These are phyloP conservation scores for Capsicum chinense DNA, from an alignment of 257 asterid species.

Conservation along the genomic window DNA sequence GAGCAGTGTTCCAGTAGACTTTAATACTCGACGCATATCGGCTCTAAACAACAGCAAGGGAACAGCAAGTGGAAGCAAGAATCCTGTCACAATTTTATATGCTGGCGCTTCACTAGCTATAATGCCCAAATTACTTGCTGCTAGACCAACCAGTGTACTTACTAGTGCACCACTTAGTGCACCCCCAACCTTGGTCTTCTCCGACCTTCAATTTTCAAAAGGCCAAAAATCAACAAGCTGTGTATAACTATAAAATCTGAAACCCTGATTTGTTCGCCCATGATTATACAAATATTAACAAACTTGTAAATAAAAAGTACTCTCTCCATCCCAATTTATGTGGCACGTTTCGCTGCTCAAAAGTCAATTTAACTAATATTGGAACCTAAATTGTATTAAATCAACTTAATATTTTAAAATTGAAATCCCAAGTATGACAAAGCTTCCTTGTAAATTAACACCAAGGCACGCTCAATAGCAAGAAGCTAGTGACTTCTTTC, in stretches of 20 bases:
- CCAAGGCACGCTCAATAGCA: neutral
- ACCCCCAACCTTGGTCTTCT: constrained; percentile 82
- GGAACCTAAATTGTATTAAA: neutral
- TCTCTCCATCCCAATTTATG: neutral
- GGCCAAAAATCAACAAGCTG: constrained; percentile 21
- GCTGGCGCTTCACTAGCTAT: constrained; percentile 77
- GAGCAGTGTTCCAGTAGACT: constrained; percentile 81
- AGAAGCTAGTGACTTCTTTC: neutral
- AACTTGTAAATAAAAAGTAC: neutral
- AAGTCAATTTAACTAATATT: neutral
- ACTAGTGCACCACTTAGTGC: constrained; percentile 92
- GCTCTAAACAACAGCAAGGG: constrained; percentile 88
- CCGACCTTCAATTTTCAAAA: constrained; percentile 63
- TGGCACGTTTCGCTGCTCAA: neutral
- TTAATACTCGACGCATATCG: constrained; percentile 74
- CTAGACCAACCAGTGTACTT: constrained; percentile 75
- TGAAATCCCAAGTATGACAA: neutral
- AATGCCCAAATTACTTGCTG: constrained; percentile 84
- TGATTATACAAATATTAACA: neutral
- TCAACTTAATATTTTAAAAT: neutral
- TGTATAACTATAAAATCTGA: neutral
- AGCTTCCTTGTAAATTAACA: neutral
- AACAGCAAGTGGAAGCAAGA: constrained; percentile 84
- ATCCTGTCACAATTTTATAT: constrained; percentile 67
- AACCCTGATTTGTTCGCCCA: neutral